Evolutionary conservation across 345 rosid genomes (phyloP).

Genomic region (Pistacia integerrima): DNA sequence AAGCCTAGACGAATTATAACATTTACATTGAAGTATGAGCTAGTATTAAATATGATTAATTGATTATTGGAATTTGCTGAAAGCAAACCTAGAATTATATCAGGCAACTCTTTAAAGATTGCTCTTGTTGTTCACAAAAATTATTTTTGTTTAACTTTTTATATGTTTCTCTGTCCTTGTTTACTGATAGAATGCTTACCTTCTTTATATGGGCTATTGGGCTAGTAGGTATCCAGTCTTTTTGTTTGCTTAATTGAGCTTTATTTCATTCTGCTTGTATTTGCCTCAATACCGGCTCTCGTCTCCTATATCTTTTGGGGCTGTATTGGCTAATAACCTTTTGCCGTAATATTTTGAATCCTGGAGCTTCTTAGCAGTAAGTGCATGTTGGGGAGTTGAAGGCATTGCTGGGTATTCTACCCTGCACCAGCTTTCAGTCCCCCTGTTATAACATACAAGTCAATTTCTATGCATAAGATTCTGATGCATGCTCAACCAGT

Average conservation of each 20-base stretch:
- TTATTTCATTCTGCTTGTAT: no score
- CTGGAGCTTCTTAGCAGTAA: no score
- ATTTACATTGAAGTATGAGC: not conserved
- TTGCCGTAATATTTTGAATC: no score
- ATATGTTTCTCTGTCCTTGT: not conserved
- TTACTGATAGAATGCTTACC: not conserved
- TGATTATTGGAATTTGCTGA: not conserved
- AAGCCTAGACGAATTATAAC: not conserved
- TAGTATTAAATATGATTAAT: not conserved
- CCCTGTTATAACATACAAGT: no score
- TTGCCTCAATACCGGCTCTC: no score
- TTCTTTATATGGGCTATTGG: not conserved
- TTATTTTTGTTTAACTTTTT: not conserved
- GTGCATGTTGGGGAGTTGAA: no score
- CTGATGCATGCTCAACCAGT: not conserved
- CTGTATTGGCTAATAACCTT: no score
- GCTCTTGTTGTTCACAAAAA: not conserved
- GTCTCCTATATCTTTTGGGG: no score
- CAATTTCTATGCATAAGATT: not conserved
- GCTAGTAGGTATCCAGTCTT: not conserved
- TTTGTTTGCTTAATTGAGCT: no score
- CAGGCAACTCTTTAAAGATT: not conserved
- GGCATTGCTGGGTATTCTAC: no score
- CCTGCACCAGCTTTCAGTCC: no score
- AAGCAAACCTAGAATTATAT: not conserved